These are phyloP conservation scores for Sonneratia alba DNA, from an alignment of 345 rosid species.

Conservation along the genomic window DNA sequence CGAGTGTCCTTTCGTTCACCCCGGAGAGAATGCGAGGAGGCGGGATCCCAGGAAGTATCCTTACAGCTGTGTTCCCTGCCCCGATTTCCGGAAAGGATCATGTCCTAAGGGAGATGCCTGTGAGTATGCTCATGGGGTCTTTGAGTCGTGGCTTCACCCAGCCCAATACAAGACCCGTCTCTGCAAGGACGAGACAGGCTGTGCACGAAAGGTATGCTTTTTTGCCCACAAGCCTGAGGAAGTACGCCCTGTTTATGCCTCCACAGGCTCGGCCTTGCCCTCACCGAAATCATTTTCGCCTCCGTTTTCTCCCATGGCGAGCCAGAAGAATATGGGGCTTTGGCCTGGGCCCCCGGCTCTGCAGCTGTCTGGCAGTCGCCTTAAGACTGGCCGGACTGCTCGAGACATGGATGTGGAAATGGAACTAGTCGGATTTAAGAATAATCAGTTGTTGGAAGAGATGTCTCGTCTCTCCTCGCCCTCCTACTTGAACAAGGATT, in stretches of 20 bases:
- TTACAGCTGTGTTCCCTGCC: constrained; percentile 95
- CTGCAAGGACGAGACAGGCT: constrained; percentile 92
- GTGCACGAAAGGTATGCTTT: constrained; percentile 89
- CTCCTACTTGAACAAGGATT: constrained; percentile 13
- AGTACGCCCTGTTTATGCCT: constrained; percentile 78
- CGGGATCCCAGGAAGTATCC: constrained; percentile 93
- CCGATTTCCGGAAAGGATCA: constrained; percentile 90
- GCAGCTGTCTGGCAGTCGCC: constrained; percentile 78
- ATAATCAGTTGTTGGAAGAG: constrained; percentile 43
- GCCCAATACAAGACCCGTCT: constrained; percentile 89
- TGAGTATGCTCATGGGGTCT: constrained; percentile 94
- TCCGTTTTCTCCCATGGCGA: constrained; percentile 40
- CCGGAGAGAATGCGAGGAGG: constrained; percentile 97
- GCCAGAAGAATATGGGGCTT: constrained; percentile 47
- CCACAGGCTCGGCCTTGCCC: constrained; percentile 92
- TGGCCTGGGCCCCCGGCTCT: constrained; percentile 27
- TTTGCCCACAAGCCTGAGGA: constrained; percentile 89
- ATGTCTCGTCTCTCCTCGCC: constrained; percentile 51
- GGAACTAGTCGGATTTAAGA: constrained; percentile 19
- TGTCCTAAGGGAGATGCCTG: constrained; percentile 86
- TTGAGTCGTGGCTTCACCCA: constrained; percentile 99
- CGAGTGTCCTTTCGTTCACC: constrained; percentile 96
- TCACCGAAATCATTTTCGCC: constrained; percentile 61
- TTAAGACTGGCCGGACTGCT: constrained; percentile 63
- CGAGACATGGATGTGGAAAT: constrained; percentile 74